These are phyloP conservation scores for Malassezia vespertilionis DNA, from an alignment of 1,284 basidiomycete genomes.

Conservation along the genomic window DNA sequence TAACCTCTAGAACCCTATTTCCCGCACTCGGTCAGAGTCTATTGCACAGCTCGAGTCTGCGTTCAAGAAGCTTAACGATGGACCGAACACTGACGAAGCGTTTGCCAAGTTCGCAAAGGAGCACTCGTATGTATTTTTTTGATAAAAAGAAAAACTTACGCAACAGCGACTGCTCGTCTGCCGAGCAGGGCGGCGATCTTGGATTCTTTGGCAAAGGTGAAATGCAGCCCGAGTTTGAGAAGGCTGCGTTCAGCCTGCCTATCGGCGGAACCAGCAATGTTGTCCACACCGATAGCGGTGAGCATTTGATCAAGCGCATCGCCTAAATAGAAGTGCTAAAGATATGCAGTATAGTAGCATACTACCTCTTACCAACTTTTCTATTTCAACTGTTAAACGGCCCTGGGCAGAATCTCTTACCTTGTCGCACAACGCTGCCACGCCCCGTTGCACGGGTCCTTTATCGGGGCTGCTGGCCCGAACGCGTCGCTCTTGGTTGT, in stretches of 20 bases:
- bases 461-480: too few species aligned
- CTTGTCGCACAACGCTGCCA: too few species aligned
- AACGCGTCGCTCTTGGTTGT: too few species aligned
- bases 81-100: constrained; percentile 24
- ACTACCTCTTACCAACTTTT: too few species aligned
- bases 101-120: constrained; percentile 37
- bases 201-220: constrained; percentile 70
- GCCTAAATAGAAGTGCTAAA: too few species aligned
- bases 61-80: constrained; percentile 50
- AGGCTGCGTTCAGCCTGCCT: constrained; percentile 68
- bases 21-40: too few species aligned
- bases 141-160: constrained; percentile 1
- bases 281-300: constrained; percentile 85
- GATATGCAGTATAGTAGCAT: too few species aligned
- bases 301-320: constrained; percentile 84
- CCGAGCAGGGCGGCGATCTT: constrained; percentile 39
- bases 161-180: constrained; percentile 44
- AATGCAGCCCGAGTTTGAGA: constrained; percentile 98
- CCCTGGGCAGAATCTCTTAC: too few species aligned
- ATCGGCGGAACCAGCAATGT: constrained; percentile 77
- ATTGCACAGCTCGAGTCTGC: too few species aligned
- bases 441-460: too few species aligned
- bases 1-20: too few species aligned
- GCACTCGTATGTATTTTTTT: constrained; percentile 28
- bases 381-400: too few species aligned